Evolutionary conservation across 306 rosid species (phyloP).

Genomic region (Cajanus cajan): DNA sequence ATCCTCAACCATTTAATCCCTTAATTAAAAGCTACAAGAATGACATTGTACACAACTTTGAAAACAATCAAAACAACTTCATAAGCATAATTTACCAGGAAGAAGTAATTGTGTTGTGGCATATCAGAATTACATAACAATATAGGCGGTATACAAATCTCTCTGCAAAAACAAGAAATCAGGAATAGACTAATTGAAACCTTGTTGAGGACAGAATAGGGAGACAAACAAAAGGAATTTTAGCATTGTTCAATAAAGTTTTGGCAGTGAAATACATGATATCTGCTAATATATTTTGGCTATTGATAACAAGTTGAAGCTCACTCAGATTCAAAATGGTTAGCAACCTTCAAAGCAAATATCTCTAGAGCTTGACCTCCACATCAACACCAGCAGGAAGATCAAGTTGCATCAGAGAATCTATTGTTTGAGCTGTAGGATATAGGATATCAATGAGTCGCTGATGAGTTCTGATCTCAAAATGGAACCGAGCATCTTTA

Average conservation of each 20-base stretch:
- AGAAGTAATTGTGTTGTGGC: neutral
- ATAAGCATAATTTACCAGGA: neutral
- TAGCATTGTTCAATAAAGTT: conserved; percentile 2
- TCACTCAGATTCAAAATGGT: conserved; percentile 12
- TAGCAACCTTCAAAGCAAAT: conserved; percentile 14
- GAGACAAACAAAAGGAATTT: neutral
- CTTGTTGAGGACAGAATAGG: neutral
- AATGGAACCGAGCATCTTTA: conserved; percentile 94
- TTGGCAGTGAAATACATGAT: neutral
- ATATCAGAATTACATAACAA: conserved; percentile 16
- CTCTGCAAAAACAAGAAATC: conserved; percentile 18
- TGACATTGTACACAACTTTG: neutral
- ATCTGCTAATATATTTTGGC: conserved; percentile 2
- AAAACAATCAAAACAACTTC: neutral
- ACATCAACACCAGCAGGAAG: conserved; percentile 99
- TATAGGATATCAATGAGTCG: conserved; percentile 87
- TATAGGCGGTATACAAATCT: conserved; percentile 19
- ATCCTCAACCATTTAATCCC: neutral
- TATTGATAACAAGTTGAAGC: conserved; percentile 16
- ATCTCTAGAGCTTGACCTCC: conserved; percentile 86
- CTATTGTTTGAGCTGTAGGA: conserved; percentile 97
- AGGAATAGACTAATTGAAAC: neutral
- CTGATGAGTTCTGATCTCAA: conserved; percentile 95
- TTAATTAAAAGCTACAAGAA: neutral
- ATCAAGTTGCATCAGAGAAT: conserved; percentile 92